Conservation (phyloP, 495 filamentous ascomycete species). For the Rhizodiscina lignyota region DNA sequence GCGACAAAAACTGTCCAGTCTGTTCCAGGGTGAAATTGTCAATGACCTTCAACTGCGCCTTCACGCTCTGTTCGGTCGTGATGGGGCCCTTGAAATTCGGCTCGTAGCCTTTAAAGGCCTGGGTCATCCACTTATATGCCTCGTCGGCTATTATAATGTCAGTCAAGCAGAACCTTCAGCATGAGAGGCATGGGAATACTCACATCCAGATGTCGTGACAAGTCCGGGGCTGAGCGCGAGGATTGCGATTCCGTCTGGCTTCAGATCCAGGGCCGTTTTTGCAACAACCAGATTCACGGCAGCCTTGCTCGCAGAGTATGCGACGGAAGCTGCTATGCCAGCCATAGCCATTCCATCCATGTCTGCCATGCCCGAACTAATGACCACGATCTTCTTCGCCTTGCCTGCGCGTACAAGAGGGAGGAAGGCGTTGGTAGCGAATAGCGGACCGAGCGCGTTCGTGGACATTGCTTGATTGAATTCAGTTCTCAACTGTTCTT, state of each 20-base stretch:
- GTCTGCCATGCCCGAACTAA: slow-evolving; percentile 33
- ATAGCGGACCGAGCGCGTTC: too few species aligned
- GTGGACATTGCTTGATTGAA: too few species aligned
- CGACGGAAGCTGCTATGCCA: slow-evolving; percentile 11
- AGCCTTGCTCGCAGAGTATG: slow-evolving; percentile 28
- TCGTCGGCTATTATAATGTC: slow-evolving; percentile 10
- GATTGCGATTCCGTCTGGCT: slow-evolving; percentile 33
- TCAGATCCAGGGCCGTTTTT: slow-evolving; percentile 33
- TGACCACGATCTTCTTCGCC: slow-evolving; percentile 36
- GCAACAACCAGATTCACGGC: slow-evolving; percentile 28
- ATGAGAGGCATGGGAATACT: slow-evolving; percentile 3
- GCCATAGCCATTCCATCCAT: slow-evolving; percentile 24
- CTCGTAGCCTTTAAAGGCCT: slow-evolving; percentile 22
- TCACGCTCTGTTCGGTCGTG: slow-evolving; percentile 27
- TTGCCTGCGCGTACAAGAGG: slow-evolving; percentile 32
- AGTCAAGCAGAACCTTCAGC: not conserved
- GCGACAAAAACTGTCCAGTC: slow-evolving; percentile 37
- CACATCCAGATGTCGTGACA: slow-evolving; percentile 25
- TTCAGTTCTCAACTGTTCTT: too few species aligned
- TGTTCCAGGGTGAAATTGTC: slow-evolving; percentile 30
- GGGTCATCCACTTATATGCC: slow-evolving; percentile 23
- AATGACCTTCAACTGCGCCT: slow-evolving; percentile 19
- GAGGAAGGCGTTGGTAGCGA: slow-evolving; percentile 29
- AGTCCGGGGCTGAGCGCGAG: slow-evolving; percentile 30
- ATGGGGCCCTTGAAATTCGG: slow-evolving; percentile 33